Conservation (phyloP, 1,284 basidiomycete species). For the Rhodotorula mucilaginosa region DNA sequence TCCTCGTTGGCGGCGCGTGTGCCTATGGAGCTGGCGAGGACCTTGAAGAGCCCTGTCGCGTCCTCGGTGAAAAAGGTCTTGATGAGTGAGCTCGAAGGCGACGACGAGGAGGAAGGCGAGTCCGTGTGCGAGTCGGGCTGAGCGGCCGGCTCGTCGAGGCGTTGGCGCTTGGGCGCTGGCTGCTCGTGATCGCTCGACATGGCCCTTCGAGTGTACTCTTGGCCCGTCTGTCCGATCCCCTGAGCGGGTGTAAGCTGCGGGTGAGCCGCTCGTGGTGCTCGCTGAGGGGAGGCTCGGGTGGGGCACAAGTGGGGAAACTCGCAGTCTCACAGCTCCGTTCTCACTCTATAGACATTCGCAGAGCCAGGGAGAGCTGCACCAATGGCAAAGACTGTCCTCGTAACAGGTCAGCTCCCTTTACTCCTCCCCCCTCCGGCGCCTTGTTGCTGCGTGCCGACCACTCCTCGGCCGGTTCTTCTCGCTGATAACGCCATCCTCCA, state of each 20-base stretch:
- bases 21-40: conserved; percentile 16
- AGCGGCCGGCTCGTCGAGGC: conserved; percentile 12
- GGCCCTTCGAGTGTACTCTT: too few species aligned
- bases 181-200: conserved; percentile 3
- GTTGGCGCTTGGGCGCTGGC: conserved; percentile 21
- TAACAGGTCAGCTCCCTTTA: conserved; percentile 14
- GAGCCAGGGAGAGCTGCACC: background rate
- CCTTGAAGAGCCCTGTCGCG: conserved; percentile 15
- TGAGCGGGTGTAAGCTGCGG: background rate
- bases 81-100: background rate
- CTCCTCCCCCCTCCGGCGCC: background rate
- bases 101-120: background rate
- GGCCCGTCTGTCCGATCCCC: too few species aligned
- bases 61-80: background rate
- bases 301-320: background rate
- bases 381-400: conserved; percentile 29
- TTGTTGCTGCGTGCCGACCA: background rate
- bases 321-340: background rate
- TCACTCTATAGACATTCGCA: background rate
- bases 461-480: background rate
- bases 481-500: background rate
- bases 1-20: conserved; percentile 55
- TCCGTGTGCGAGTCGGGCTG: background rate
- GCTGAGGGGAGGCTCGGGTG: conserved; percentile 2
- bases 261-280: background rate